Evolutionary conservation across 2,329 filamentous ascomycete species (phyloP).

Genomic region (Arthrobotrys sinensis): DNA sequence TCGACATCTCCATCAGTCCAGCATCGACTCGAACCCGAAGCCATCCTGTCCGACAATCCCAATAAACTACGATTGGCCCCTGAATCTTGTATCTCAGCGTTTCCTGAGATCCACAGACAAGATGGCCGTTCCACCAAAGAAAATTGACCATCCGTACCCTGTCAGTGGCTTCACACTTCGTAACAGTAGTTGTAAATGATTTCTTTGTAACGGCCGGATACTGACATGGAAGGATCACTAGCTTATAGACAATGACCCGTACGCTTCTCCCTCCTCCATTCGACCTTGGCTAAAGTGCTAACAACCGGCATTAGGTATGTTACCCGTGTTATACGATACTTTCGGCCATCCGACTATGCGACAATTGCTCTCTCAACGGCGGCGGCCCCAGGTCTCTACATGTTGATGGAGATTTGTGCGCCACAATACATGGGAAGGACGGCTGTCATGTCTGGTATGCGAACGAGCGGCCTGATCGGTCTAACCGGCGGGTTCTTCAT

Average conservation of each 20-base stretch:
- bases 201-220: constrained; percentile 64
- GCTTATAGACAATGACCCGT: constrained; percentile 99
- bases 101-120: constrained; percentile 37
- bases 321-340: constrained; percentile 89
- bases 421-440: constrained; percentile 88
- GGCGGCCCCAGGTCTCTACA: constrained; percentile 80
- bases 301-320: constrained; percentile 77
- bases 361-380: constrained; percentile 78
- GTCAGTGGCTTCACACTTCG: constrained; percentile 73
- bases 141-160: constrained; percentile 85
- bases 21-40: not conserved
- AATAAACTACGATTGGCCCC: not conserved
- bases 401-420: constrained; percentile 84
- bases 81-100: not conserved
- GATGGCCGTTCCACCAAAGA: constrained; percentile 78
- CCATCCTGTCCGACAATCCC: not conserved
- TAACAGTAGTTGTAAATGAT: constrained; percentile 18
- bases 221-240: constrained; percentile 68
- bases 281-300: not conserved
- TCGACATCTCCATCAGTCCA: constrained; percentile 7
- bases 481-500: constrained; percentile 82
- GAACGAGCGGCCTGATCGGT: constrained; percentile 81
- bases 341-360: constrained; percentile 84
- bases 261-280: constrained; percentile 69
- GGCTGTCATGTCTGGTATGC: constrained; percentile 86